Evolutionary conservation across 208 protist species (phyloP).

Genomic region (Tritrichomonas musculus): DNA sequence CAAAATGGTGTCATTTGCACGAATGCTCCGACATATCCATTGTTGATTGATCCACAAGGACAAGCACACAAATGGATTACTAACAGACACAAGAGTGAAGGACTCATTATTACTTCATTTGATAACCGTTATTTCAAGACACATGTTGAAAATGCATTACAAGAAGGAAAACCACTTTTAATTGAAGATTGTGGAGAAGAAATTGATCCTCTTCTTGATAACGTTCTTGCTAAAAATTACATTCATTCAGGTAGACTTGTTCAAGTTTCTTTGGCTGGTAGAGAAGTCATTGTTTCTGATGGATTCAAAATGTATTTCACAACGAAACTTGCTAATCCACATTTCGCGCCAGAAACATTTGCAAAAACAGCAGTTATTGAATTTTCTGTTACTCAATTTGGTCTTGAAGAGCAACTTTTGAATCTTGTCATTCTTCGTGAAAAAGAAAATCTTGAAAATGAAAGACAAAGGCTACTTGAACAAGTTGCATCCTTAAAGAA

Average conservation of each 20-base stretch:
- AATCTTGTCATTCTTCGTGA: conserved; percentile 86
- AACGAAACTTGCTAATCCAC: conserved; percentile 91
- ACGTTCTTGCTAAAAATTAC: conserved; percentile 89
- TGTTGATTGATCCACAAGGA: conserved; percentile 94
- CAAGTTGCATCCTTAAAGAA: conserved; percentile 51
- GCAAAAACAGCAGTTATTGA: conserved; percentile 93
- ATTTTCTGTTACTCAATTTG: conserved; percentile 89
- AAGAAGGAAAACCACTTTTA: conserved; percentile 66
- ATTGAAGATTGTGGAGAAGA: conserved; percentile 92
- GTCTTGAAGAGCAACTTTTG: conserved; percentile 63
- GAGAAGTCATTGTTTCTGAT: conserved; percentile 51
- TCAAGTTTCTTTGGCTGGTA: conserved; percentile 70
- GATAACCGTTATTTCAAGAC: conserved; percentile 76
- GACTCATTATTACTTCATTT: conserved; percentile 73
- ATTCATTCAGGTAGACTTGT: conserved; percentile 53
- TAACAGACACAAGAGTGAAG: conserved; percentile 51
- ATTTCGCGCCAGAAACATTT: conserved; percentile 90
- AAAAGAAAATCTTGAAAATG: conserved; percentile 88
- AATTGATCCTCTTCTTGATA: conserved; percentile 91
- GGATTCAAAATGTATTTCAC: conserved; percentile 81
- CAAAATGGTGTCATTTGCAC: conserved; percentile 98
- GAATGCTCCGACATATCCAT: conserved; percentile 73
- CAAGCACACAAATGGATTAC: conserved; percentile 91
- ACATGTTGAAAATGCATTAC: conserved; percentile 81
- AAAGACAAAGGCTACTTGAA: conserved; percentile 82